Percentiles rank a stretch among this genome's conserved stretches.
Evolutionary conservation across 140 eudicot genomes (phyloP).

Genomic region (Flaveria floridana): DNA sequence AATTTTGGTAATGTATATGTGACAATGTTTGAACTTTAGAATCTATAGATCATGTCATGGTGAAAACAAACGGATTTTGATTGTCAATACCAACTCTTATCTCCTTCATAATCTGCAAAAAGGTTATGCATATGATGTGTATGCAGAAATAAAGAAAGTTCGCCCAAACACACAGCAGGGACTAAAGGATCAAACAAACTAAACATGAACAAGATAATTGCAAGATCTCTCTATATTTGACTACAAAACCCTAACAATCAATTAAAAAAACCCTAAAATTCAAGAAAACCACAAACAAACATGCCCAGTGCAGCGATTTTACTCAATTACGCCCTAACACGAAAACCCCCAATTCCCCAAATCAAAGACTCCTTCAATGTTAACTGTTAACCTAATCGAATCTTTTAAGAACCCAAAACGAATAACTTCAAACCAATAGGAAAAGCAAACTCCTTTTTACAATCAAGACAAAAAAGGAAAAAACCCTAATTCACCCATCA

Average conservation of each 20-base stretch:
- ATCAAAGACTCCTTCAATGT: not conserved
- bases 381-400: slow-evolving; percentile 7
- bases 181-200: no score
- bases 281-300: not conserved
- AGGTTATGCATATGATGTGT: not conserved
- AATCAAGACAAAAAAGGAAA: not conserved
- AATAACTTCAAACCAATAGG: not conserved
- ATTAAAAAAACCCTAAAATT: slow-evolving; percentile 24
- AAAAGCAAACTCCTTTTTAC: not conserved
- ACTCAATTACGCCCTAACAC: not conserved
- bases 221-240: slow-evolving; percentile 26
- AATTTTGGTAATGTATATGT: not conserved
- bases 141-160: not conserved
- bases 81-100: no score
- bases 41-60: not conserved
- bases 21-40: not conserved
- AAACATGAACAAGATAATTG: not conserved
- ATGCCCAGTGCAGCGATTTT: not conserved
- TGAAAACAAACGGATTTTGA: no score
- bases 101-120: not conserved
- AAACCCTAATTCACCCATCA: slow-evolving; percentile 30
- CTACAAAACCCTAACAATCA: slow-evolving; percentile 12
- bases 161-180: no score
- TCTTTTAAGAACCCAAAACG: slow-evolving; percentile 11
- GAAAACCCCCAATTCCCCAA: slow-evolving; percentile 16